Conservation (phyloP, 2,329 filamentous ascomycete species). For the Magnaporthiopsis rhizophila region DNA sequence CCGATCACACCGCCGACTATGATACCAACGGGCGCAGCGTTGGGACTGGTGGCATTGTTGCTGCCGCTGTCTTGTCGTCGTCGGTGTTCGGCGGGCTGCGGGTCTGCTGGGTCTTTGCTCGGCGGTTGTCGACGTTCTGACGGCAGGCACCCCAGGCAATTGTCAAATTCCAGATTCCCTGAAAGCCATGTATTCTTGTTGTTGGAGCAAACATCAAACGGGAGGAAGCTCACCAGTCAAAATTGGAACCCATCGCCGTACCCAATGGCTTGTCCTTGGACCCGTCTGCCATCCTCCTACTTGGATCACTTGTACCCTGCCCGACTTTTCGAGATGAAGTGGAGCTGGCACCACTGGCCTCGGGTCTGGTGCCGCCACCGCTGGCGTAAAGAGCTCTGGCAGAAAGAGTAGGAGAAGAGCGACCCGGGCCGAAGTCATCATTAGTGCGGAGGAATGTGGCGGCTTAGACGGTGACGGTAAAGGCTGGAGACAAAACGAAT, state of each 20-base stretch:
- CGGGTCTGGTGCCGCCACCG: background rate
- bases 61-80: background rate
- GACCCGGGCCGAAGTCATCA: background rate
- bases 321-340: background rate
- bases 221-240: background rate
- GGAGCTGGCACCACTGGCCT: background rate
- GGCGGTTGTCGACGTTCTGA: background rate
- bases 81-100: background rate
- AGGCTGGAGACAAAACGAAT: background rate
- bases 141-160: no score
- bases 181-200: background rate
- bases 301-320: background rate
- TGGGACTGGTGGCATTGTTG: background rate
- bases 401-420: background rate
- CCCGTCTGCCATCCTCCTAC: no score
- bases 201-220: background rate
- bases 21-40: background rate
- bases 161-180: no score
- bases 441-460: background rate
- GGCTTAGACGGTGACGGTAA: background rate
- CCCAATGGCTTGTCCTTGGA: background rate
- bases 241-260: background rate
- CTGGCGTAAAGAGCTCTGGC: background rate
- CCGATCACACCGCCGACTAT: constrained; percentile 1
- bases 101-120: background rate